These are phyloP conservation scores for Helianthus tuberosus DNA, from an alignment of 129 eudicot species.

Conservation along the genomic window DNA sequence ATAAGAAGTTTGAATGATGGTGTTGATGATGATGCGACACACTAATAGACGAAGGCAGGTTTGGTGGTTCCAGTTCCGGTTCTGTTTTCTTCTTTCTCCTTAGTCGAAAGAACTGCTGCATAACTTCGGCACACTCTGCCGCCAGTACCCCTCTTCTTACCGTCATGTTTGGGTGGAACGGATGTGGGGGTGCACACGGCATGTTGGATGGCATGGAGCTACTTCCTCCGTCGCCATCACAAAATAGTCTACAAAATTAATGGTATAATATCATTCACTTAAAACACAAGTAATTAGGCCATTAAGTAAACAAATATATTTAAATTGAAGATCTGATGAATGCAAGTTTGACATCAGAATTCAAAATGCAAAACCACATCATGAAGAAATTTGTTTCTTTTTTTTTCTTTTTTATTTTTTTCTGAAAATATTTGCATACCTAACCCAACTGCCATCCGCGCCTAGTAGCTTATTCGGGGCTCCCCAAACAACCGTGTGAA, in stretches of 20 bases:
- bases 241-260: slow-evolving; percentile 65
- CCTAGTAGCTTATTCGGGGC: slow-evolving; percentile 98
- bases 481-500: slow-evolving; percentile 89
- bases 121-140: slow-evolving; percentile 73
- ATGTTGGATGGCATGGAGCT: slow-evolving; percentile 41
- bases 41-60: slow-evolving; percentile 43
- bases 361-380: slow-evolving; percentile 4
- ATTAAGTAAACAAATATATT: not conserved
- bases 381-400: not conserved
- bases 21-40: slow-evolving; percentile 31
- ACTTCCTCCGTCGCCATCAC: slow-evolving; percentile 46
- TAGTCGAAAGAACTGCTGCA: slow-evolving; percentile 78
- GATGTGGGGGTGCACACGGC: slow-evolving; percentile 75
- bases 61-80: slow-evolving; percentile 9
- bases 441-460: slow-evolving; percentile 98
- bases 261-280: slow-evolving; percentile 1
- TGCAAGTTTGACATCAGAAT: slow-evolving; percentile 1
- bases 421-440: slow-evolving; percentile 43
- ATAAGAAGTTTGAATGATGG: slow-evolving; percentile 51
- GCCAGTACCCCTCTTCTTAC: slow-evolving; percentile 74
- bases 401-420: not conserved
- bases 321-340: not conserved
- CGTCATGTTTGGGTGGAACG: slow-evolving; percentile 79
- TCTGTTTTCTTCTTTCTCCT: slow-evolving; percentile 61
- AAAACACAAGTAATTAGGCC: not conserved